Conservation (phyloP, 2,329 filamentous ascomycete genomes). For the Chaetomium sp. region DNA sequence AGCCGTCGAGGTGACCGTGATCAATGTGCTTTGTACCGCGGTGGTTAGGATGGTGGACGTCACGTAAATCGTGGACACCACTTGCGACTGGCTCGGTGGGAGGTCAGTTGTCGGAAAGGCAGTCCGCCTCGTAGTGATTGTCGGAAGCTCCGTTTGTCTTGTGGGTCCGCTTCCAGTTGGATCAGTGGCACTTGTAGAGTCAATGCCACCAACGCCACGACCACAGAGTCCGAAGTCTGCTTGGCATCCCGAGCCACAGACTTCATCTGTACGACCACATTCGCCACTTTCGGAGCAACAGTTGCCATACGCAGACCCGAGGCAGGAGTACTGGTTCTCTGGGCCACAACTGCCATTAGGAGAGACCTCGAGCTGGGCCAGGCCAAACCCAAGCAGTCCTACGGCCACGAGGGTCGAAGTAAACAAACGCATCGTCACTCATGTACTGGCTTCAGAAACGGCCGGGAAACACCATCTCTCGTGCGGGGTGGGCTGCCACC, state of each 20-base stretch:
- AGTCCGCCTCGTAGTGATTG: background rate
- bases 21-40: slow-evolving; percentile 16
- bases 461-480: no score
- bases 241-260: slow-evolving; percentile 17
- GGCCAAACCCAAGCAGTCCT: background rate
- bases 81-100: background rate
- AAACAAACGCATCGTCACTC: slow-evolving; percentile 1
- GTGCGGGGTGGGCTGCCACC: background rate
- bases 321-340: slow-evolving; percentile 7
- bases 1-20: slow-evolving; percentile 15
- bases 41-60: slow-evolving; percentile 19
- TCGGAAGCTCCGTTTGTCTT: background rate
- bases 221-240: slow-evolving; percentile 14
- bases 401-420: background rate
- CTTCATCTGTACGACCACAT: slow-evolving; percentile 5
- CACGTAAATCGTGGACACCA: slow-evolving; percentile 20
- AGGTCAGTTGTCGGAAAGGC: background rate
- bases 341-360: slow-evolving; percentile 13
- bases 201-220: slow-evolving; percentile 10
- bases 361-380: slow-evolving; percentile 16
- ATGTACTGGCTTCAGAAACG: background rate
- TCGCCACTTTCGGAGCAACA: slow-evolving; percentile 4
- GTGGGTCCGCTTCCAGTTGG: background rate
- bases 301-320: slow-evolving; percentile 16
- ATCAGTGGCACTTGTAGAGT: background rate